Evolutionary conservation across 768 basidiomycete species (phyloP).

Genomic region (Ramaria sp.): DNA sequence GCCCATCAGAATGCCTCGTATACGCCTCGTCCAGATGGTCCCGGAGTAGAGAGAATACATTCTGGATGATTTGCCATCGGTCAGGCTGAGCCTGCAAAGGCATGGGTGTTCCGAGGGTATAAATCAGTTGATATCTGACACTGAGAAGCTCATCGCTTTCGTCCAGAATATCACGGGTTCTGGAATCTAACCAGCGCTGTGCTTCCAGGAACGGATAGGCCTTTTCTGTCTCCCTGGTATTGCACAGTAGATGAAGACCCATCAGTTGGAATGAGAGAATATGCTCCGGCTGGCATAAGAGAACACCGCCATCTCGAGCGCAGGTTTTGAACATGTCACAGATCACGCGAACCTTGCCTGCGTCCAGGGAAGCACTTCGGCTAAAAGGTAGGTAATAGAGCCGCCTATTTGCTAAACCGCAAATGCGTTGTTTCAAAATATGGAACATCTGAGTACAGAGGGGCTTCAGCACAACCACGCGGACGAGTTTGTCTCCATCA

Average conservation of each 20-base stretch:
- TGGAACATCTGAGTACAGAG: constrained; percentile 39
- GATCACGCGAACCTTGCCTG: constrained; percentile 15
- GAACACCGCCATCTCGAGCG: constrained; percentile 27
- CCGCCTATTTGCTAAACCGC: constrained; percentile 34
- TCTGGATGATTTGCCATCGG: constrained; percentile 33
- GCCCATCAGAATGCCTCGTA: background rate
- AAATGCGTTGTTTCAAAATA: constrained; percentile 31
- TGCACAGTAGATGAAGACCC: constrained; percentile 28
- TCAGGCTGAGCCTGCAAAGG: constrained; percentile 31
- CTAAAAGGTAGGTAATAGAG: constrained; percentile 43
- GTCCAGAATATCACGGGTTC: constrained; percentile 31
- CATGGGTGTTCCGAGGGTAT: constrained; percentile 29
- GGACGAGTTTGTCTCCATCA: constrained; percentile 31
- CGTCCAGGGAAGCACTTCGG: constrained; percentile 20
- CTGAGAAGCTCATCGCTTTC: constrained; percentile 39
- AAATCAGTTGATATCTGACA: constrained; percentile 38
- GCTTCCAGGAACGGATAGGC: constrained; percentile 1
- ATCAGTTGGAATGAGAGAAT: constrained; percentile 40
- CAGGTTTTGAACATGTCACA: constrained; percentile 28
- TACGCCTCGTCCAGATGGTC: background rate
- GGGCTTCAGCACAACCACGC: constrained; percentile 41
- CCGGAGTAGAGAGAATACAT: constrained; percentile 25
- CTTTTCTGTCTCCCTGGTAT: constrained; percentile 1
- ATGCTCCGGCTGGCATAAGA: constrained; percentile 44
- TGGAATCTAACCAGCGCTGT: constrained; percentile 14